Conservation (phyloP, 1,284 basidiomycete species). For the Leucoagaricus sp. region DNA sequence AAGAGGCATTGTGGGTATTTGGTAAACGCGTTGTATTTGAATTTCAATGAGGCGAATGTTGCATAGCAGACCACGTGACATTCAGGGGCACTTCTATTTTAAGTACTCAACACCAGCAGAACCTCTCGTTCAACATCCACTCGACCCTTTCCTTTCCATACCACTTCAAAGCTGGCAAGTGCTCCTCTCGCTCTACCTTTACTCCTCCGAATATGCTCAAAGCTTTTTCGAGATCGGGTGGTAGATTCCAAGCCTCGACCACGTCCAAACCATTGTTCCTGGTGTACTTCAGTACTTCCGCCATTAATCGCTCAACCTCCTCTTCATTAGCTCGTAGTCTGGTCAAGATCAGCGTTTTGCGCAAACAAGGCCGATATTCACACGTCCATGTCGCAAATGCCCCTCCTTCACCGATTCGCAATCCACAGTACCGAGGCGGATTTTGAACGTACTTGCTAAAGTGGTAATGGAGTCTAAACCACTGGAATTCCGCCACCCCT, state of each 20-base stretch:
- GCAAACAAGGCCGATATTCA: constrained; percentile 35
- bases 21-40: no score
- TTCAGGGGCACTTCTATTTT: neutral
- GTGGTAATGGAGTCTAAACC: constrained; percentile 26
- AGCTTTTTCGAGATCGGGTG: constrained; percentile 32
- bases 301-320: constrained; percentile 41
- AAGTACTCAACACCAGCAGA: constrained; percentile 23
- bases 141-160: constrained; percentile 48
- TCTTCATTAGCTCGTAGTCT: constrained; percentile 40
- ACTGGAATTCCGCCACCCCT: constrained; percentile 48
- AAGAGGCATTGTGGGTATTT: constrained; percentile 44
- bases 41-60: no score
- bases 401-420: constrained; percentile 21
- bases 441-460: constrained; percentile 27
- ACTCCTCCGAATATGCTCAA: constrained; percentile 39
- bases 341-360: constrained; percentile 49
- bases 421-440: constrained; percentile 40
- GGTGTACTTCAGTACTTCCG: constrained; percentile 40
- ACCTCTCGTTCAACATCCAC: constrained; percentile 57
- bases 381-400: constrained; percentile 57
- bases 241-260: constrained; percentile 60
- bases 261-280: constrained; percentile 37
- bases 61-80: constrained; percentile 5
- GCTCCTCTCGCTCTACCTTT: constrained; percentile 43
- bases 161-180: constrained; percentile 58